Evolutionary conservation across 176 grass and related monocot genomes (phyloP).

Genomic region (Oryza rufipogon): DNA sequence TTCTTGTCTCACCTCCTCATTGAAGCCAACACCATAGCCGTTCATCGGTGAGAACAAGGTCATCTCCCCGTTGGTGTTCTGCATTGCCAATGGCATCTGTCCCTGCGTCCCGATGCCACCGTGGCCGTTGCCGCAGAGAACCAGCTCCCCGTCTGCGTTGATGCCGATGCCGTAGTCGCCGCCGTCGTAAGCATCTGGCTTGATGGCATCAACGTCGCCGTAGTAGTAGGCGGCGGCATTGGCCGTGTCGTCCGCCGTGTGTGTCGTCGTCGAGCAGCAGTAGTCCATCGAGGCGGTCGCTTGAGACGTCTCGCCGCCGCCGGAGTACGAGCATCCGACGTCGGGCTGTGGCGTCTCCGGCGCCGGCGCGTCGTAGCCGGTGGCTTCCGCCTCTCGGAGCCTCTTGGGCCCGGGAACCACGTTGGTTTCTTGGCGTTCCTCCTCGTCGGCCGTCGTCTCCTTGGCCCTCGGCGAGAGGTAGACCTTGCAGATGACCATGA

Average conservation of each 20-base stretch:
- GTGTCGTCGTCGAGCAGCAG: background rate
- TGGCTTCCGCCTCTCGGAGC: background rate
- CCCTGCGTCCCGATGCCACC: background rate
- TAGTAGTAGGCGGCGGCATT: background rate
- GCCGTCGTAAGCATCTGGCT: background rate
- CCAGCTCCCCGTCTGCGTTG: background rate
- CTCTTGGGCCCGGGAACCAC: background rate
- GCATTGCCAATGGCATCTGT: background rate
- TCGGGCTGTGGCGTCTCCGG: too few species aligned
- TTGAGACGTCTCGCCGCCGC: background rate
- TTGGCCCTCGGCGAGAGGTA: background rate
- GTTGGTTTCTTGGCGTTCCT: background rate
- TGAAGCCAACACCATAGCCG: background rate
- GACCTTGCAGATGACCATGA: constrained; percentile 21
- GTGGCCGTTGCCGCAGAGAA: background rate
- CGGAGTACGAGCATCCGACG: too few species aligned
- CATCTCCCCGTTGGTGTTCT: background rate
- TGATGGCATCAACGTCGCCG: background rate
- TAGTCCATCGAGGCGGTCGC: background rate
- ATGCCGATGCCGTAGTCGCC: background rate
- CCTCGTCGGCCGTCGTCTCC: background rate
- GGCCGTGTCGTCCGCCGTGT: background rate
- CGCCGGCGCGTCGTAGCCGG: too few species aligned
- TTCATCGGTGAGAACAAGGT: background rate
- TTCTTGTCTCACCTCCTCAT: too few species aligned